phyloP scores from a whole-genome alignment of 305 asterid species.

The Solanum hybrid region DNA sequence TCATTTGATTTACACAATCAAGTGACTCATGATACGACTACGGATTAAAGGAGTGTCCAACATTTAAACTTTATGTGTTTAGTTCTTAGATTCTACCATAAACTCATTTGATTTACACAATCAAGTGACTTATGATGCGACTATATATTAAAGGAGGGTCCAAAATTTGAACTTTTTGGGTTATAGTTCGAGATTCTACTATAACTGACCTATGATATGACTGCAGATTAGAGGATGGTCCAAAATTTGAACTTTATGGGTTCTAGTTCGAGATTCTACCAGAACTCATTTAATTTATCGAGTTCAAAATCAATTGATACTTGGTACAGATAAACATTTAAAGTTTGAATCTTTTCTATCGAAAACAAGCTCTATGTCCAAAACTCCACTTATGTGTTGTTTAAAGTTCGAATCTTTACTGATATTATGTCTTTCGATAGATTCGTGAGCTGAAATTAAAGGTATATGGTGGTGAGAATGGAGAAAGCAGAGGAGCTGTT shows the following conservation, averaged over 20 bases:
- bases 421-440: constrained; percentile 15
- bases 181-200: not conserved
- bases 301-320: not conserved
- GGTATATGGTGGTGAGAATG: constrained; percentile 22
- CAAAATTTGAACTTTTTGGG: not conserved
- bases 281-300: no score
- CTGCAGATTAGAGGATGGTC: not conserved
- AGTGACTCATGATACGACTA: not conserved
- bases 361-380: not conserved
- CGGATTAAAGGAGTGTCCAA: not conserved
- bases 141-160: not conserved
- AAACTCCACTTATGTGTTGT: not conserved
- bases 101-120: not conserved
- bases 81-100: not conserved
- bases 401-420: not conserved
- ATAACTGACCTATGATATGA: not conserved
- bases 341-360: not conserved
- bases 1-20: not conserved
- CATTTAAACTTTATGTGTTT: not conserved
- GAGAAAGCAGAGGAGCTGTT: constrained; percentile 16
- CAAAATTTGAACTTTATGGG: not conserved
- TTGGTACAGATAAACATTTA: not conserved
- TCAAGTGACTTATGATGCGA: not conserved
- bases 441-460: constrained; percentile 55
- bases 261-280: not conserved